Conservation (phyloP, 1,139 yeast species). For the Taiozyma onychis region DNA sequence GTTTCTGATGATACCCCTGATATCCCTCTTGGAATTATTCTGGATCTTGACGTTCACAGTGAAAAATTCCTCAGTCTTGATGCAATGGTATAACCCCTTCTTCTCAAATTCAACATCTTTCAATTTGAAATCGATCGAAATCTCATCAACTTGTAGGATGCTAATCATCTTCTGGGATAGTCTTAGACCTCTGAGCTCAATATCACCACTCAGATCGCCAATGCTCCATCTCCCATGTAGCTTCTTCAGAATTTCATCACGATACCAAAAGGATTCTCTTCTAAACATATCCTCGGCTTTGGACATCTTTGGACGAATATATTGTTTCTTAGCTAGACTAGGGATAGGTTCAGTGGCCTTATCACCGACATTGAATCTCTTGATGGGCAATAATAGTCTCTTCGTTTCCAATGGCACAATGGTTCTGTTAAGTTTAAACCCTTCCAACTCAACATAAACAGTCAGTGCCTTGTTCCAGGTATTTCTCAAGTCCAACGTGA, state of each 20-base stretch:
- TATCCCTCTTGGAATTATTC: constrained; percentile 35
- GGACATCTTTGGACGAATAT: constrained; percentile 53
- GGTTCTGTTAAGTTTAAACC: constrained; percentile 39
- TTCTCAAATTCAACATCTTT: constrained; percentile 15
- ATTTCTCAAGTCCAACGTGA: constrained; percentile 66
- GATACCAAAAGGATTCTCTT: constrained; percentile 74
- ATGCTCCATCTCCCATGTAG: constrained; percentile 63
- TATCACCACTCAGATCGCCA: constrained; percentile 41
- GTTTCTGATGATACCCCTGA: constrained; percentile 61
- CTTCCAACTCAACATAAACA: constrained; percentile 25
- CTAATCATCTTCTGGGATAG: constrained; percentile 48
- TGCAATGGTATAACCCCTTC: constrained; percentile 18
- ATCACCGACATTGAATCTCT: constrained; percentile 41
- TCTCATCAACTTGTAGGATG: constrained; percentile 43
- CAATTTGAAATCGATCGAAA: constrained; percentile 36
- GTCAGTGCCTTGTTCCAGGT: constrained; percentile 51
- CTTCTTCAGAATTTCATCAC: constrained; percentile 54
- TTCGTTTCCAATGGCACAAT: constrained; percentile 38
- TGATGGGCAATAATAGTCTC: constrained; percentile 66
- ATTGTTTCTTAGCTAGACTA: constrained; percentile 66
- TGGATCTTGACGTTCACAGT: constrained; percentile 39
- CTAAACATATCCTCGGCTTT: constrained; percentile 46
- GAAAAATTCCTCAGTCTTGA: constrained; percentile 44
- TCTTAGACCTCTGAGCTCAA: constrained; percentile 63
- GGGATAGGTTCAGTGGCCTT: constrained; percentile 60